Evolutionary conservation across 129 eudicot genomes (phyloP).

Genomic region (Chrysanthemum lavandulifolium): DNA sequence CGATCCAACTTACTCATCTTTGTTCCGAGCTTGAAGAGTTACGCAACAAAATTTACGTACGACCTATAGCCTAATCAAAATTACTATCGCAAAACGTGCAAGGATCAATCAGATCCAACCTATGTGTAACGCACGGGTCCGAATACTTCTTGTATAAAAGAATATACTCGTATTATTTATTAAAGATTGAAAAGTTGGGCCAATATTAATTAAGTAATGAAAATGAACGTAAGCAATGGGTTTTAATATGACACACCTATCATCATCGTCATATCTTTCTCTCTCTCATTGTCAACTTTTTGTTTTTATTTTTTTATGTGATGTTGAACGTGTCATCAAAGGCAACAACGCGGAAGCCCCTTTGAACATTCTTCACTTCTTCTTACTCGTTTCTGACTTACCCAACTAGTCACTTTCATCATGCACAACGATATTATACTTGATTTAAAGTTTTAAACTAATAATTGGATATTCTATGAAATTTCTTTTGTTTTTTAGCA

Average conservation of each 20-base stretch:
- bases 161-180: too few species aligned
- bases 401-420: slow-evolving; percentile 14
- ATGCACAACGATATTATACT: background rate
- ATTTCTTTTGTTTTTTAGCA: slow-evolving; percentile 15
- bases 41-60: too few species aligned
- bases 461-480: slow-evolving; percentile 19
- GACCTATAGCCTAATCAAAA: too few species aligned
- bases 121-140: too few species aligned
- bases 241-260: slow-evolving; percentile 15
- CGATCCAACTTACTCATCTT: too few species aligned
- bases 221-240: slow-evolving; percentile 33
- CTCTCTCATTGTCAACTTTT: background rate
- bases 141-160: too few species aligned
- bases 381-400: slow-evolving; percentile 17
- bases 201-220: background rate
- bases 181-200: too few species aligned
- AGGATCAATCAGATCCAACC: too few species aligned
- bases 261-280: slow-evolving; percentile 3
- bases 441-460: background rate
- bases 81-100: too few species aligned
- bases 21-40: too few species aligned
- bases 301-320: background rate
- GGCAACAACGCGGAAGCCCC: slow-evolving; percentile 49
- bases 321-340: background rate
- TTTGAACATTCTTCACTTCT: slow-evolving; percentile 40